These are phyloP conservation scores for Saccharomyces hybrid DNA, from an alignment of 1,139 yeast species.

Conservation along the genomic window DNA sequence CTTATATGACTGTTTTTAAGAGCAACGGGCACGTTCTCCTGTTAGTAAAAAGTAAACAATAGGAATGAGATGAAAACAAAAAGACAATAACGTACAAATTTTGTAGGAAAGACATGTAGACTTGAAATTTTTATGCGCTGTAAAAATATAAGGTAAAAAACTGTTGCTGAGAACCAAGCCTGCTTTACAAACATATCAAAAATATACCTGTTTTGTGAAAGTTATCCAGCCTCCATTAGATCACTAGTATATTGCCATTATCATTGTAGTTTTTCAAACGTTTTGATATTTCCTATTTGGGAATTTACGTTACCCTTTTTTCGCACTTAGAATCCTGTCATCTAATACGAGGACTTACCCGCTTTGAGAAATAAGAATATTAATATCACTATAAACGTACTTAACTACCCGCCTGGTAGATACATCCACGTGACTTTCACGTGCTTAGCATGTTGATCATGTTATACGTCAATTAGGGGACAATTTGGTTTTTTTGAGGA, in stretches of 20 bases:
- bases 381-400: neutral
- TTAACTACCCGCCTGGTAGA: neutral
- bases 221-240: neutral
- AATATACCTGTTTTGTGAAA: neutral
- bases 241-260: neutral
- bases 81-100: slow-evolving; percentile 21
- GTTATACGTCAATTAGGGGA: neutral
- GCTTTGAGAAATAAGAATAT: neutral
- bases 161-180: neutral
- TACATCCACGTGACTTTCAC: neutral
- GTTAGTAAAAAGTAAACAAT: slow-evolving; percentile 3
- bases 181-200: neutral
- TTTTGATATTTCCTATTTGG: neutral
- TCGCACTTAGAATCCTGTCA: neutral
- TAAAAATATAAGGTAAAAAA: neutral
- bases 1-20: slow-evolving; percentile 23
- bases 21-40: neutral
- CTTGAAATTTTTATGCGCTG: neutral
- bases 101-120: slow-evolving; percentile 25
- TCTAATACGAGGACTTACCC: neutral
- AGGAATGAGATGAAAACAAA: neutral
- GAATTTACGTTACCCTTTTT: neutral
- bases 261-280: neutral
- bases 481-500: neutral
- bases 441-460: neutral